Conservation (phyloP, 306 rosid species). For the Cucurbita pepo region DNA sequence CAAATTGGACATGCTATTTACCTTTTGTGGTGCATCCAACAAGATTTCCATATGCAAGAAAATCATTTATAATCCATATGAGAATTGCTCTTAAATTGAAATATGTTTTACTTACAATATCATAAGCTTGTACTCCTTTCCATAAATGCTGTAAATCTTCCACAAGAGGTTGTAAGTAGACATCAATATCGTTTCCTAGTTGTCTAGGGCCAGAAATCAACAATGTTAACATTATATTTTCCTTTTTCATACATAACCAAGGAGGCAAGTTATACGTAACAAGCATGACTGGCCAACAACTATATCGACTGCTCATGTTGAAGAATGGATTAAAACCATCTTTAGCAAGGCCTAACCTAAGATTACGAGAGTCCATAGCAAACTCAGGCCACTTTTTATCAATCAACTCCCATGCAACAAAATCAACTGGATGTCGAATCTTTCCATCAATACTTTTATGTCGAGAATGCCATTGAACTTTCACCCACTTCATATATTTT, state of each 20-base stretch:
- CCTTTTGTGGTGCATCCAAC: not conserved
- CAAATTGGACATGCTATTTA: not conserved
- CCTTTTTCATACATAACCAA: too few relatives aligned
- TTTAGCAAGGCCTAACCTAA: too few relatives aligned
- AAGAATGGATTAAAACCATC: too few relatives aligned
- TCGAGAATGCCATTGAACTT: not conserved
- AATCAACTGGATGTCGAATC: not conserved
- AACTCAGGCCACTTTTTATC: too few relatives aligned
- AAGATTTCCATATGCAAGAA: too few relatives aligned
- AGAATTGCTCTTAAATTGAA: not conserved
- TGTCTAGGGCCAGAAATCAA: too few relatives aligned
- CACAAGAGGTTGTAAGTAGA: not conserved
- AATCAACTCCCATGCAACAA: too few relatives aligned
- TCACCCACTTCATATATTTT: not conserved
- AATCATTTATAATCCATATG: too few relatives aligned
- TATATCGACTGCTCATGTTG: not conserved
- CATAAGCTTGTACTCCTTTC: not conserved
- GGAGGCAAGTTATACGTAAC: not conserved
- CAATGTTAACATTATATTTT: too few relatives aligned
- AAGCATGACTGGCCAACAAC: constrained; percentile 1
- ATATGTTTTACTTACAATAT: not conserved
- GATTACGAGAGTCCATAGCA: too few relatives aligned
- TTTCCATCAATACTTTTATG: not conserved
- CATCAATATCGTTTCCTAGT: too few relatives aligned
- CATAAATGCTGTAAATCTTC: not conserved